Percentiles rank a stretch among this genome's conserved stretches.
phyloP scores from a whole-genome alignment of 768 basidiomycete species.

The Mycena vitilis region DNA sequence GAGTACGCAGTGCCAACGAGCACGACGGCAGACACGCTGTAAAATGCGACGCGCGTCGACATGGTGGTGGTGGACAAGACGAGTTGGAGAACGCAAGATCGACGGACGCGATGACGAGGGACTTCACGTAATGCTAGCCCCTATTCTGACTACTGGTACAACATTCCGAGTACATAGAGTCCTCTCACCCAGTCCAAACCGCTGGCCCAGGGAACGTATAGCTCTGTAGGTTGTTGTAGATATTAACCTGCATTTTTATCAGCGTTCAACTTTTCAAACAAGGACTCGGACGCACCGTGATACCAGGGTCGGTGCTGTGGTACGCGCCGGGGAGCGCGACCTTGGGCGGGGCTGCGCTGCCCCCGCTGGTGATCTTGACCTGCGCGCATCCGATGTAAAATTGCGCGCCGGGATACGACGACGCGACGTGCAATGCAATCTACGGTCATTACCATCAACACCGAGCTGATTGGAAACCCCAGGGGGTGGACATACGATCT shows the following conservation, averaged over 20 bases:
- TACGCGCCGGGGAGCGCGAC: conserved; percentile 63
- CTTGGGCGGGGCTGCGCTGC: conserved; percentile 59
- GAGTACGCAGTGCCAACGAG: conserved; percentile 76
- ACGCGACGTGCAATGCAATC: conserved; percentile 41
- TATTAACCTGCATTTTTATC: conserved; percentile 52
- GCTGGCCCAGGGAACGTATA: conserved; percentile 36
- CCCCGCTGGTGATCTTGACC: conserved; percentile 57
- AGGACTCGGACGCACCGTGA: conserved; percentile 48
- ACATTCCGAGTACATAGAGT: no score
- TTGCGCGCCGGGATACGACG: conserved; percentile 58
- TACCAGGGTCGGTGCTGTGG: conserved; percentile 59
- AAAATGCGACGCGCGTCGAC: conserved; percentile 47
- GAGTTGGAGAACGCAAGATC: not conserved
- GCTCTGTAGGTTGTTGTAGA: conserved; percentile 67
- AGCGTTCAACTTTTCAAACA: not conserved
- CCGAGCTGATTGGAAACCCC: not conserved
- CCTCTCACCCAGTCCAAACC: conserved; percentile 6
- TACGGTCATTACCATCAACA: conserved; percentile 5
- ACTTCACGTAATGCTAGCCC: not conserved
- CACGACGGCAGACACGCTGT: conserved; percentile 58
- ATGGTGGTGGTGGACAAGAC: conserved; percentile 11
- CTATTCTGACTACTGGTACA: not conserved
- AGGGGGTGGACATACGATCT: conserved; percentile 53
- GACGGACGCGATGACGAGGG: not conserved
- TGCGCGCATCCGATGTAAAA: conserved; percentile 66